Evolutionary conservation across 2,329 filamentous ascomycete genomes (phyloP), one percentile per base, ranked within the genome.

Genomic region (Ceratocystis variospora): DNA sequence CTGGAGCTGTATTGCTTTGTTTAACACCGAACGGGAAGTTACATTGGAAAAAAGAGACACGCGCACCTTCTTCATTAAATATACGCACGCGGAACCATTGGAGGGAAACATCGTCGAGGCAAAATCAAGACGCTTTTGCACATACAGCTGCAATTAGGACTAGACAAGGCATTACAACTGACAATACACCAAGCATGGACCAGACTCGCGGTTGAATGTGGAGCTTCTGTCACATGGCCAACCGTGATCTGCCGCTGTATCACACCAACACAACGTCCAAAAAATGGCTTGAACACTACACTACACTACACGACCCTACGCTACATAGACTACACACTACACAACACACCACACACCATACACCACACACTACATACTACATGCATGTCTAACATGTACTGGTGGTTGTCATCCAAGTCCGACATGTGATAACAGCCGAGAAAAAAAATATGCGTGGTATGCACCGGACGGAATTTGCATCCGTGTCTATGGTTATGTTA

Each of bases 391-490:
- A 15, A 15, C 48, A 28, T 53, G 1, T 28, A 22, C 10, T 2
- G 5, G 5, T 19, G 5, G 8, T 15, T 48, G 6, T 5, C 46
- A 25, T 10, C 5, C 48, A 28, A 28, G 8, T 53, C 12, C 1
- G 48, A 28, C 48, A 12, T 3, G 7, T 1, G 8, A 31, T 3
- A 48, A 5, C 22, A 48, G 41, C 3, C n/a, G 46, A 46, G n/a
- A 28, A 7, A 22, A 50, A 50, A 63, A 37, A 53, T 25, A 59
- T 28, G 17, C 25, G 37, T 59, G 55, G 55, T 59, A 37, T 53
- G 45, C 44, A 63, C 44, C 62, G 62, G 62, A 63, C 44, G 62
- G 62, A 63, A 53, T 63, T 62, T 62, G 61, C 61, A 62, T 62
- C 61, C 61, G 61, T 62, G 61, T 62, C 61, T 62, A 62, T 59